Percentiles rank a stretch among this genome's conserved stretches.
Conservation (phyloP, 495 filamentous ascomycete species). For the Trichoderma reesei region DNA sequence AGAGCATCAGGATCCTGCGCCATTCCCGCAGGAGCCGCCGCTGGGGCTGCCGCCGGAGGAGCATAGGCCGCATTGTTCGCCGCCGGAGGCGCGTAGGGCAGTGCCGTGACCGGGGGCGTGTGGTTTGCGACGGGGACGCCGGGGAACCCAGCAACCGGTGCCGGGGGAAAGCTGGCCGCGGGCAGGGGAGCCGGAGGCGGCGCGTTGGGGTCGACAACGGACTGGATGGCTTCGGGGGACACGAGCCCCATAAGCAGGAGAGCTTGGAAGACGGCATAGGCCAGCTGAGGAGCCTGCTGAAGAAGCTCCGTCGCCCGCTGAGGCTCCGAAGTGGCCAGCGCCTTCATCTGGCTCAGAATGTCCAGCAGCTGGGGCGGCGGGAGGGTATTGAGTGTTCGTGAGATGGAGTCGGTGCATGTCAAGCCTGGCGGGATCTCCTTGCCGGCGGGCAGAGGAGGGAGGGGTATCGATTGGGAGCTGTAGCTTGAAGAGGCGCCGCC, state of each 20-base stretch:
- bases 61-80: slow-evolving; percentile 21
- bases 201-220: slow-evolving; percentile 33
- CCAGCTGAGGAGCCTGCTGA: slow-evolving; percentile 80
- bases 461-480: slow-evolving; percentile 22
- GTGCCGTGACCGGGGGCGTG: slow-evolving; percentile 40
- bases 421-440: slow-evolving; percentile 72
- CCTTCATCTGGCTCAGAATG: slow-evolving; percentile 90
- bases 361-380: slow-evolving; percentile 86
- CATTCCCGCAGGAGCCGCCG: slow-evolving; percentile 31
- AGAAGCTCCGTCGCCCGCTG: slow-evolving; percentile 79
- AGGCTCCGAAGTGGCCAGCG: slow-evolving; percentile 69
- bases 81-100: slow-evolving; percentile 32
- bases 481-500: slow-evolving; percentile 16
- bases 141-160: slow-evolving; percentile 18
- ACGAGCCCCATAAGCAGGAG: slow-evolving; percentile 90
- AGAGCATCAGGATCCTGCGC: slow-evolving; percentile 53
- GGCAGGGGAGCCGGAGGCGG: slow-evolving; percentile 20
- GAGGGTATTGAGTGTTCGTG: slow-evolving; percentile 73
- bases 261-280: slow-evolving; percentile 93
- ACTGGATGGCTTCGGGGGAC: slow-evolving; percentile 46
- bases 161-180: slow-evolving; percentile 10
- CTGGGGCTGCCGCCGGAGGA: slow-evolving; percentile 26
- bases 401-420: slow-evolving; percentile 82
- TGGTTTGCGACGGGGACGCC: slow-evolving; percentile 50
- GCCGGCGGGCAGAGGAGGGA: slow-evolving; percentile 78